These are phyloP conservation scores for Dactylorhiza incarnata DNA, from an alignment of 106 monocot genomes.

Conservation along the genomic window DNA sequence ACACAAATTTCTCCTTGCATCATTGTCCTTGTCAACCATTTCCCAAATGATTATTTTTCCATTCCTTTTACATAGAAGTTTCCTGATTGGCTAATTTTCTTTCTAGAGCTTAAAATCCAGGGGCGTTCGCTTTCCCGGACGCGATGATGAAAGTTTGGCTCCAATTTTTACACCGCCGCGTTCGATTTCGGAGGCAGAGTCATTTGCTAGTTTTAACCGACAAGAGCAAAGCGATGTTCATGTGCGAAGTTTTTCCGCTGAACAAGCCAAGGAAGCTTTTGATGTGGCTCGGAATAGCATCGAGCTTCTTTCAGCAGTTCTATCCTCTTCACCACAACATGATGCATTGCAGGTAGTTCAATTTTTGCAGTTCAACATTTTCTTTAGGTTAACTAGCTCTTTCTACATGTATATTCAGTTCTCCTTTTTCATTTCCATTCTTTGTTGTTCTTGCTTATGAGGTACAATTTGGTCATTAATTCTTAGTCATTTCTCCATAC, in stretches of 20 bases:
- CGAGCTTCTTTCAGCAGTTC: constrained; percentile 86
- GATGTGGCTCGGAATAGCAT: constrained; percentile 85
- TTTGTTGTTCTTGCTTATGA: background rate
- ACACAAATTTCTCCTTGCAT: background rate
- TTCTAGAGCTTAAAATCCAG: constrained; percentile 91
- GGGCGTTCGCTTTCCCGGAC: constrained; percentile 86
- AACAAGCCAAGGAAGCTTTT: constrained; percentile 86
- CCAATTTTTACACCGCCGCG: constrained; percentile 90
- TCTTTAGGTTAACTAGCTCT: background rate
- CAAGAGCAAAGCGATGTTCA: constrained; percentile 29
- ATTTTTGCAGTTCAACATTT: background rate
- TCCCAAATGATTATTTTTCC: background rate
- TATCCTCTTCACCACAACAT: constrained; percentile 84
- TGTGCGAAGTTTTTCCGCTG: constrained; percentile 38
- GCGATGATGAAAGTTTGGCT: constrained; percentile 88
- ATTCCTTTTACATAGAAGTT: background rate
- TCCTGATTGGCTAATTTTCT: background rate
- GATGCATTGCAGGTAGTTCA: constrained; percentile 56
- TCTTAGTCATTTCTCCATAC: background rate
- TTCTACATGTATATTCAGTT: background rate
- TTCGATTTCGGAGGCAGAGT: constrained; percentile 54
- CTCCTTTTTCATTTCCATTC: background rate
- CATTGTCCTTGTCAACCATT: background rate
- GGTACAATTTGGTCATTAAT: background rate
- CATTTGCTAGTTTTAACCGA: constrained; percentile 20